Evolutionary conservation across 495 filamentous ascomycete species (phyloP), one percentile per base, ranked within the genome.

Genomic region (Penicillium egyptiacum): DNA sequence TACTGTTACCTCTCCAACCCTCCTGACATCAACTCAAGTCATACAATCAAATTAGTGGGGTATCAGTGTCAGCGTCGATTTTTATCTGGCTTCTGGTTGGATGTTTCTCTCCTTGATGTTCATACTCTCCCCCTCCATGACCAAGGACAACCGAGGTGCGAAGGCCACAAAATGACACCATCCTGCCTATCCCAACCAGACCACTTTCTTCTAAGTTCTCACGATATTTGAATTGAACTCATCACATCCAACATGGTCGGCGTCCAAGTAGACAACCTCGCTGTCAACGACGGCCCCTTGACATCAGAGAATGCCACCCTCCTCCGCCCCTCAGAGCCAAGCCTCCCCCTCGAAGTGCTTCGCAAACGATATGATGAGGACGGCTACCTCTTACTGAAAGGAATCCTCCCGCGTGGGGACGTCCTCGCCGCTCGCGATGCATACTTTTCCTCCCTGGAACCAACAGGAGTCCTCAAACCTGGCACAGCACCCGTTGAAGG

Each of bases 381-480:
- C 58, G 82, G 83, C 17, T 86, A 86, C 61, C 72, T 87, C 41
- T 84, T 84, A 59, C 54, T 88, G 7, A 87, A 86, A 60, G 73
- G 75, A 31, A 60, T 86, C 2, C 65, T 88, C 17, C 83, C 84
- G 0, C 81, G 83, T 2, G 66, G 69, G 4, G 81, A 84, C 50
- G 83, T 88, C 11, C 71, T 86, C 14, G 70, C 74, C 25, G 78
- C 81, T 37, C 76, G 85, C 17, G 66, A 79, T 33, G 59, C 74
- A 50, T 88, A 88, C 66, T 88, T 88, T 65, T 58, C 73, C 19
- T 76, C 77, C 42, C 66, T 87, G 31, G 69, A 74, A 1, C 74
- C 79, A 11, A 84, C 77, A 1, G 83, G 80, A 0, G 74, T 88
- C 8, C 73, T 88, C n/a, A 74, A 79, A 48, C 70, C 72, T 9